Conservation (phyloP, 768 basidiomycete species). For the Pisolithus tinctorius region DNA sequence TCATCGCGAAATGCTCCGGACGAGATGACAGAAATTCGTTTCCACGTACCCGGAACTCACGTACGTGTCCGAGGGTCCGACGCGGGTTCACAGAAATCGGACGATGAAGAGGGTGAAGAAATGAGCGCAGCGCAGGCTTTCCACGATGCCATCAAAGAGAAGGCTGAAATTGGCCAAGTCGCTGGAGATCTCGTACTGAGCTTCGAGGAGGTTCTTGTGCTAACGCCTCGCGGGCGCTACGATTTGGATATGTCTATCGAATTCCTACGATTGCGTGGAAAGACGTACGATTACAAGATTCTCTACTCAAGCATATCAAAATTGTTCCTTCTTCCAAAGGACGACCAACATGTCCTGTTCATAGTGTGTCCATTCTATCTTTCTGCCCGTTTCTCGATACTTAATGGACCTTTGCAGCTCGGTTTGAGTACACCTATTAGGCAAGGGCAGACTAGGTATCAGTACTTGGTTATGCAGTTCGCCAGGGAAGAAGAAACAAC, state of each 20-base stretch:
- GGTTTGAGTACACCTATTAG: slow-evolving; percentile 90
- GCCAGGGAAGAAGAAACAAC: slow-evolving; percentile 96
- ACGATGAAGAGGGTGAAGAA: slow-evolving; percentile 65
- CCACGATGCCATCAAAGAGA: slow-evolving; percentile 94
- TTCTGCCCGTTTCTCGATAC: neutral
- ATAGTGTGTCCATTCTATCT: slow-evolving; percentile 54
- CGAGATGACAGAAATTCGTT: slow-evolving; percentile 93
- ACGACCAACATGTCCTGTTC: slow-evolving; percentile 92
- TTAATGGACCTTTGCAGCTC: slow-evolving; percentile 44
- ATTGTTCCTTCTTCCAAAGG: slow-evolving; percentile 91
- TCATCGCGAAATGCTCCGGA: slow-evolving; percentile 45
- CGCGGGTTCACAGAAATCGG: slow-evolving; percentile 66
- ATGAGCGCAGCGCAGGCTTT: slow-evolving; percentile 92
- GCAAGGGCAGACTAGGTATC: slow-evolving; percentile 97
- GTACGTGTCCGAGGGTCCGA: slow-evolving; percentile 60
- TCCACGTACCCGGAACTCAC: slow-evolving; percentile 85
- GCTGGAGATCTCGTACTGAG: slow-evolving; percentile 88
- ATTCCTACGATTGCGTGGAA: slow-evolving; percentile 91
- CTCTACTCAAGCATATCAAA: slow-evolving; percentile 81
- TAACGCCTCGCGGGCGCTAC: slow-evolving; percentile 94
- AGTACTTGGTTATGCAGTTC: slow-evolving; percentile 97
- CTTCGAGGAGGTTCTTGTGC: slow-evolving; percentile 90
- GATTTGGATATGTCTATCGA: slow-evolving; percentile 98
- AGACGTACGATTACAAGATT: slow-evolving; percentile 99
- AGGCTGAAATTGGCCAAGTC: slow-evolving; percentile 89